A percentile compares a stretch with the other conserved stretches of the same genome.
Conservation (phyloP, 1,284 basidiomycete genomes). For the Ceratobasidium sp. region DNA sequence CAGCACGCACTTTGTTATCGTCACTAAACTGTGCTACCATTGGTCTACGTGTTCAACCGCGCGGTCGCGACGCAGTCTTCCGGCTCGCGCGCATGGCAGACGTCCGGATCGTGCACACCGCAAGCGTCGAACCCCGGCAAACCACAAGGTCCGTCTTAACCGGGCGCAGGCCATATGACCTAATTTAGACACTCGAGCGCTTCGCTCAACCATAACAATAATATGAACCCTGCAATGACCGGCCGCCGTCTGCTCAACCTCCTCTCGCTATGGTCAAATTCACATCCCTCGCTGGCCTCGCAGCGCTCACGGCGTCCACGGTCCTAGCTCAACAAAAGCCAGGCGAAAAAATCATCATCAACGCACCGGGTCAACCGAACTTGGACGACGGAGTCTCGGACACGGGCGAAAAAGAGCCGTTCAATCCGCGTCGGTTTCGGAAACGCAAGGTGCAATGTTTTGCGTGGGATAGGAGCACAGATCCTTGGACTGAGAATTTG, state of each 20-base stretch:
- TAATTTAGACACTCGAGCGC: slow-evolving; percentile 5
- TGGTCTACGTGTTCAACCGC: too few relatives aligned
- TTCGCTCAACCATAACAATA: slow-evolving; percentile 23
- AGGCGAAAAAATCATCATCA: slow-evolving; percentile 43
- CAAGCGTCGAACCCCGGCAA: slow-evolving; percentile 8
- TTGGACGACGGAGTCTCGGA: slow-evolving; percentile 40
- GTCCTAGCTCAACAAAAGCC: slow-evolving; percentile 5
- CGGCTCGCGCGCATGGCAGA: too few relatives aligned
- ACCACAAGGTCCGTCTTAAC: slow-evolving; percentile 18
- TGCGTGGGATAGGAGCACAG: slow-evolving; percentile 40
- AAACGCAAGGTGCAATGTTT: slow-evolving; percentile 42
- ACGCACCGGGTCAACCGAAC: slow-evolving; percentile 34
- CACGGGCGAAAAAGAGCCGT: slow-evolving; percentile 38
- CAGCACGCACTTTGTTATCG: too few relatives aligned
- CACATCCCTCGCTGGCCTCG: slow-evolving; percentile 12
- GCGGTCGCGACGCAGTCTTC: too few relatives aligned
- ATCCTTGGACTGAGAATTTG: slow-evolving; percentile 39
- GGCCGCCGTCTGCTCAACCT: neutral
- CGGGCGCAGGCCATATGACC: slow-evolving; percentile 5
- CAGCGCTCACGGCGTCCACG: slow-evolving; percentile 10
- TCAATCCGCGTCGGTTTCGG: slow-evolving; percentile 30
- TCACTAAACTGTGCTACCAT: too few relatives aligned
- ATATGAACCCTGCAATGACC: neutral
- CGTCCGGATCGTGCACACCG: neutral
- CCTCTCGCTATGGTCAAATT: slow-evolving; percentile 27